A percentile compares a stretch with the other conserved stretches of the same genome.
Evolutionary conservation across 2,329 filamentous ascomycete genomes (phyloP).

Genomic region (Dothideomycetes sp.): DNA sequence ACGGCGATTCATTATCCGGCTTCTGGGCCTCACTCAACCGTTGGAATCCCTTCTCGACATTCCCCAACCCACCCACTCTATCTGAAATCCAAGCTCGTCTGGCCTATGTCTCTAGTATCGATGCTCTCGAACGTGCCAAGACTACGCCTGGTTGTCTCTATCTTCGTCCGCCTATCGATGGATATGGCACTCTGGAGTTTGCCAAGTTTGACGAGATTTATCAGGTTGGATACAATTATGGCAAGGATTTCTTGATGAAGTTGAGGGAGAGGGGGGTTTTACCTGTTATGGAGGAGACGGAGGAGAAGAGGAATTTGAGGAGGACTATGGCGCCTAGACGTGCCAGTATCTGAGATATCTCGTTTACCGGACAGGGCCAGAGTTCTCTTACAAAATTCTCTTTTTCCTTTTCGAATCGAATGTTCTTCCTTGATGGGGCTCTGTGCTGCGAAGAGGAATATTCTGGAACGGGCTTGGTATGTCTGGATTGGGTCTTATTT

Average conservation of each 20-base stretch:
- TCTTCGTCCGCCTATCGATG: slow-evolving; percentile 90
- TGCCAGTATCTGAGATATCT: slow-evolving; percentile 39
- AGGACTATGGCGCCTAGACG: slow-evolving; percentile 44
- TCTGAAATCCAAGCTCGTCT: slow-evolving; percentile 92
- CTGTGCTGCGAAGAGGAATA: too few species aligned
- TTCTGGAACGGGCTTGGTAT: too few species aligned
- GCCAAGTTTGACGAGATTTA: slow-evolving; percentile 97
- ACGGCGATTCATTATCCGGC: slow-evolving; percentile 88
- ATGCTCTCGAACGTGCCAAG: slow-evolving; percentile 90
- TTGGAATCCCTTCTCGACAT: slow-evolving; percentile 89
- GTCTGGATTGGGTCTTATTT: too few species aligned
- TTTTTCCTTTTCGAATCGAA: too few species aligned
- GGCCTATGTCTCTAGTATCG: slow-evolving; percentile 89
- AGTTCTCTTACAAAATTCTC: too few species aligned
- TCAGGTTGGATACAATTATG: slow-evolving; percentile 76
- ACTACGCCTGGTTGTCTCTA: slow-evolving; percentile 84
- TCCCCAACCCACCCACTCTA: slow-evolving; percentile 86
- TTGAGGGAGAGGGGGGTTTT: slow-evolving; percentile 72
- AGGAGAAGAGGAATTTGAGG: slow-evolving; percentile 42
- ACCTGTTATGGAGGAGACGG: slow-evolving; percentile 44
- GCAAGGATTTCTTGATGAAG: slow-evolving; percentile 66
- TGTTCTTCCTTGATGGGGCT: too few species aligned
- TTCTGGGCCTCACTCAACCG: slow-evolving; percentile 92
- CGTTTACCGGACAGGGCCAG: too few species aligned
- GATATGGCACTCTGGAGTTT: slow-evolving; percentile 91